phyloP scores from a whole-genome alignment of 495 filamentous ascomycete species.

The Penicillium daleae region DNA sequence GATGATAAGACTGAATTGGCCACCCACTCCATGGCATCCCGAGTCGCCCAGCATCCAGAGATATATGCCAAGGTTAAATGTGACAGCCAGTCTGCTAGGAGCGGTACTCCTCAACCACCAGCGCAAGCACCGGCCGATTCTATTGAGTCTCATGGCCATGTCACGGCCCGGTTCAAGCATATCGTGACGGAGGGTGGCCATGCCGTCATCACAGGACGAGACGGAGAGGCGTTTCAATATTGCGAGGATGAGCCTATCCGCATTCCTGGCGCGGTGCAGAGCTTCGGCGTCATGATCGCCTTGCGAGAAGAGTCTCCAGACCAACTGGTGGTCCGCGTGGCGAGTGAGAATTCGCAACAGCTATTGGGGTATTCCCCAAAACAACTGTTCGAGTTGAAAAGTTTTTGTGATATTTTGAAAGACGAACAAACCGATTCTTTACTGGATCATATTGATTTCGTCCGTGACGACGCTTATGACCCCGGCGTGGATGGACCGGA shows the following conservation, averaged over 20 bases:
- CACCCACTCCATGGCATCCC: slow-evolving; percentile 29
- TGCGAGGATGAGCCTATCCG: slow-evolving; percentile 96
- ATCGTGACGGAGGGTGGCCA: slow-evolving; percentile 79
- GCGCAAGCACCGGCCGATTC: slow-evolving; percentile 13
- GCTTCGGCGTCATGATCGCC: slow-evolving; percentile 79
- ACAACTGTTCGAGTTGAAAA: slow-evolving; percentile 73
- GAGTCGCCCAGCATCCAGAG: slow-evolving; percentile 28
- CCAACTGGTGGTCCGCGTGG: slow-evolving; percentile 71
- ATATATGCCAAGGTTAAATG: slow-evolving; percentile 20
- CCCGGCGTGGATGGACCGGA: slow-evolving; percentile 77
- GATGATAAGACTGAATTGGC: slow-evolving; percentile 25
- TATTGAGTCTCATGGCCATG: slow-evolving; percentile 42
- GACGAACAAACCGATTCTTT: slow-evolving; percentile 84
- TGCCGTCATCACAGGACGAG: slow-evolving; percentile 80
- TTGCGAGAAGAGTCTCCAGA: slow-evolving; percentile 73
- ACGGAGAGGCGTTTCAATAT: slow-evolving; percentile 67
- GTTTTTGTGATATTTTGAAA: slow-evolving; percentile 78
- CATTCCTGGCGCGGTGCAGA: slow-evolving; percentile 86
- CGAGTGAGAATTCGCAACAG: slow-evolving; percentile 81
- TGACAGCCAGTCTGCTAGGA: slow-evolving; percentile 13
- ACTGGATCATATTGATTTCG: slow-evolving; percentile 86
- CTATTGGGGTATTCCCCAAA: slow-evolving; percentile 81
- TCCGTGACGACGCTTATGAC: slow-evolving; percentile 72
- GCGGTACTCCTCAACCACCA: slow-evolving; percentile 4
- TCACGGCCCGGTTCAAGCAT: slow-evolving; percentile 81